A percentile compares a stretch with the other conserved stretches of the same genome.
Conservation (phyloP, 768 basidiomycete genomes). For the Mycena kentingensis region DNA sequence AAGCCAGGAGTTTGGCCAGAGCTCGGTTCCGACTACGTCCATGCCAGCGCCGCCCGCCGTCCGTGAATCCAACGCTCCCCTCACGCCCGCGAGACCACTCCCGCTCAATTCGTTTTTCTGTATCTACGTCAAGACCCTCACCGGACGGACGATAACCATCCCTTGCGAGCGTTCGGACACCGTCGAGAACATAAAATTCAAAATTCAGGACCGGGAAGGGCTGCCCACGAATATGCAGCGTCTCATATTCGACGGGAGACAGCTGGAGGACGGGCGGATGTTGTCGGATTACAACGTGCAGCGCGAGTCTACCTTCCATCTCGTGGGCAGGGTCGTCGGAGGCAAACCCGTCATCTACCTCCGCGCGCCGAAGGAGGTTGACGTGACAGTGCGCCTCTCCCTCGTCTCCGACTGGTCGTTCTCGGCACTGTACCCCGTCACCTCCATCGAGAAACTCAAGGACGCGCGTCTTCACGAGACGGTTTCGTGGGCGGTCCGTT, state of each 20-base stretch:
- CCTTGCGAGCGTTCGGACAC: constrained; percentile 19
- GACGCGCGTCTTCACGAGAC: too few species aligned
- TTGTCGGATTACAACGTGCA: constrained; percentile 72
- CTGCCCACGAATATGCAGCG: constrained; percentile 74
- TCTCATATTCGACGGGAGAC: constrained; percentile 76
- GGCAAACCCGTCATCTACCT: too few species aligned
- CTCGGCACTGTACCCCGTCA: too few species aligned
- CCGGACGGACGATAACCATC: constrained; percentile 22
- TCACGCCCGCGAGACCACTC: neutral
- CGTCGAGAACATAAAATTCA: constrained; percentile 26
- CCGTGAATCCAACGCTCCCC: neutral
- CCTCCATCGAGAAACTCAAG: too few species aligned
- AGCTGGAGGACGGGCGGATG: constrained; percentile 75
- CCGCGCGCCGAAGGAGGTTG: too few species aligned
- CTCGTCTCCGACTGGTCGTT: too few species aligned
- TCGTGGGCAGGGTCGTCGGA: too few species aligned
- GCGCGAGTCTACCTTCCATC: constrained; percentile 76
- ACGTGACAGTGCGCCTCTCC: too few species aligned
- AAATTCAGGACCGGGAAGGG: constrained; percentile 32
- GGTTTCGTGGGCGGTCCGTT: too few species aligned
- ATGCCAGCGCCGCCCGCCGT: neutral
- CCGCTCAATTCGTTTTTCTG: neutral
- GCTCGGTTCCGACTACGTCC: neutral
- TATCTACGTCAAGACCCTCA: constrained; percentile 19
- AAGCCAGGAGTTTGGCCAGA: too few species aligned